These are phyloP conservation scores for Amoeboaphelidium protococcarum DNA, from an alignment of 371 early-diverging fungal genomes.

Conservation along the genomic window DNA sequence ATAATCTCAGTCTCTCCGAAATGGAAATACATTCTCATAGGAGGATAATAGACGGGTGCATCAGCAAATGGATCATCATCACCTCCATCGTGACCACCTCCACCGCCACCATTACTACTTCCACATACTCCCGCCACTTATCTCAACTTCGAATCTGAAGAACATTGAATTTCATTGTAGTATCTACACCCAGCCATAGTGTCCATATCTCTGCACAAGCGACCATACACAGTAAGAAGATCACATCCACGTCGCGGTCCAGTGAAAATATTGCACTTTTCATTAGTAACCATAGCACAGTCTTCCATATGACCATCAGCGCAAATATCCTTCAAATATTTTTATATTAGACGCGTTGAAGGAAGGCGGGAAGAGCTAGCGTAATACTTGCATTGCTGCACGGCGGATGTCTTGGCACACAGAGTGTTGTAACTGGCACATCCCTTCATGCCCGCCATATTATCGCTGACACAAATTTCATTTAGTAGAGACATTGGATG, in stretches of 20 bases:
- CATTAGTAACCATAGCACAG: no score
- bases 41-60: slow-evolving; percentile 12
- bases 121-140: no score
- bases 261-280: no score
- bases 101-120: no score
- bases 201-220: slow-evolving; percentile 29
- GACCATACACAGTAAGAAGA: slow-evolving; percentile 28
- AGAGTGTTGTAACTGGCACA: slow-evolving; percentile 10
- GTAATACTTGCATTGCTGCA: slow-evolving; percentile 13
- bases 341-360: no score
- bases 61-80: no score
- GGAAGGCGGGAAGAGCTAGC: no score
- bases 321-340: no score
- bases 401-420: slow-evolving; percentile 1
- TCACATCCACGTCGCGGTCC: no score
- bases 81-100: no score
- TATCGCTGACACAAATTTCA: slow-evolving; percentile 22
- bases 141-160: slow-evolving; percentile 4
- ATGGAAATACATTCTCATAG: slow-evolving; percentile 39
- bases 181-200: no score
- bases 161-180: slow-evolving; percentile 21
- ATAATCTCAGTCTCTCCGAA: slow-evolving; percentile 18
- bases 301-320: no score
- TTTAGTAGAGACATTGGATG: slow-evolving; percentile 21
- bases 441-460: slow-evolving; percentile 22